Evolutionary conservation across 306 rosid species (phyloP), one percentile per base, ranked within the genome.

Genomic region (Datisca glomerata): DNA sequence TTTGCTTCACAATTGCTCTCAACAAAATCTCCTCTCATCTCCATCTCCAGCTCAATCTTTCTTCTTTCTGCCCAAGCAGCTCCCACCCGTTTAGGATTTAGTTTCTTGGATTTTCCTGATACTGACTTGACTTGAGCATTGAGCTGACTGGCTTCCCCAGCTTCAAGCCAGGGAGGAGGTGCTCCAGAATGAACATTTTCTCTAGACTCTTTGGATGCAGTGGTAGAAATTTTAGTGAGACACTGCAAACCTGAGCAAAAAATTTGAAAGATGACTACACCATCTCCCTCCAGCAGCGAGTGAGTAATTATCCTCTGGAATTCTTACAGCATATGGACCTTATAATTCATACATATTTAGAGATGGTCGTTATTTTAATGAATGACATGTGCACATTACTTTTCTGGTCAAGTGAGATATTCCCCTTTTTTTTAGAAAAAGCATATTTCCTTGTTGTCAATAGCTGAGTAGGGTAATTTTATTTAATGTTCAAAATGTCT

Each of bases 21-120:
- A 55, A 70, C 75, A 61, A 48, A 45, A 67, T 70, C 93, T 53
- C 98, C 95, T 57, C 98, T 77, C 68, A 56, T 85, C 62, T 89
- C 91, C 95, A 68, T 83, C 67, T 84, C 95, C 61, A 80, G 31
- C 67, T 84, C 95, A 59, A 72, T 63, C 75, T 77, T 77, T 57
- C 95, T 80, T 74, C 55, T 89, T 67, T 80, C 95, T 29, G 86
- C 98, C 98, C 98, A 89, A 43, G 86, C 98, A 43, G 95, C 95
- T 62, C 95, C 93, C 43, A 89, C 84, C 43, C 91, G 73, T 59
- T 89, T 74, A 34, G 95, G 86, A 46, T 75, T 77, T 72, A 77
- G 42, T 60, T 52, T 80, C 66, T 75, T 80, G 56, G 85, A 70
- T 59, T 69, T 83, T 24, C 71, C 68, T 47, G 25, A 51, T 42